Percentiles rank a stretch among this genome's conserved stretches.
Conservation (phyloP, 768 basidiomycete genomes). For the Phlebiopsis flavidoalba region DNA sequence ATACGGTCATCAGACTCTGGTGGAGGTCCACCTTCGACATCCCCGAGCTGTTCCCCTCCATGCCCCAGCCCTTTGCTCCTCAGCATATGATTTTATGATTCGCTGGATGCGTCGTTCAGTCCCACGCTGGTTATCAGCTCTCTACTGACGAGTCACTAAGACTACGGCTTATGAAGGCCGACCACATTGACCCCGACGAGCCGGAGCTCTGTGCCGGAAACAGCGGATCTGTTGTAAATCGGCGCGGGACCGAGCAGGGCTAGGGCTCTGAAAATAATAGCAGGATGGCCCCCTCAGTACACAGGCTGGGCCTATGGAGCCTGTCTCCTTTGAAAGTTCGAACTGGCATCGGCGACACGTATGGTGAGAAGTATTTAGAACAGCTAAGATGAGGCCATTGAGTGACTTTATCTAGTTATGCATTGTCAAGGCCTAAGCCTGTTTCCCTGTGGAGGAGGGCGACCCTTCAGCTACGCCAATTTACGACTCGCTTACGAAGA, state of each 20-base stretch:
- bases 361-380: slow-evolving; percentile 42
- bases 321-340: slow-evolving; percentile 61
- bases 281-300: slow-evolving; percentile 53
- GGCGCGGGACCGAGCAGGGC: slow-evolving; percentile 75
- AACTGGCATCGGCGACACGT: slow-evolving; percentile 65
- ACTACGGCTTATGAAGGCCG: too few species aligned
- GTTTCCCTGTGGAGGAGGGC: slow-evolving; percentile 40
- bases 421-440: slow-evolving; percentile 43
- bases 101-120: too few species aligned
- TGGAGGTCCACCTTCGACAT: too few species aligned
- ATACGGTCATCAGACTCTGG: too few species aligned
- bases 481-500: slow-evolving; percentile 80
- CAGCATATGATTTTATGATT: too few species aligned
- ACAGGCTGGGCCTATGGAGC: slow-evolving; percentile 56
- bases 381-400: too few species aligned
- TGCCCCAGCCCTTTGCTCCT: too few species aligned
- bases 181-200: too few species aligned
- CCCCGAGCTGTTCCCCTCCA: too few species aligned
- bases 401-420: too few species aligned
- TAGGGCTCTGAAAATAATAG: slow-evolving; percentile 61
- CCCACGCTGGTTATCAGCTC: too few species aligned
- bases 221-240: slow-evolving; percentile 60
- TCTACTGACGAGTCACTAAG: too few species aligned
- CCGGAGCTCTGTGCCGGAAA: not conserved
- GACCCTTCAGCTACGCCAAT: slow-evolving; percentile 61